These are phyloP conservation scores for Phlegmacium glaucopus DNA, from an alignment of 768 basidiomycete genomes.

Conservation along the genomic window DNA sequence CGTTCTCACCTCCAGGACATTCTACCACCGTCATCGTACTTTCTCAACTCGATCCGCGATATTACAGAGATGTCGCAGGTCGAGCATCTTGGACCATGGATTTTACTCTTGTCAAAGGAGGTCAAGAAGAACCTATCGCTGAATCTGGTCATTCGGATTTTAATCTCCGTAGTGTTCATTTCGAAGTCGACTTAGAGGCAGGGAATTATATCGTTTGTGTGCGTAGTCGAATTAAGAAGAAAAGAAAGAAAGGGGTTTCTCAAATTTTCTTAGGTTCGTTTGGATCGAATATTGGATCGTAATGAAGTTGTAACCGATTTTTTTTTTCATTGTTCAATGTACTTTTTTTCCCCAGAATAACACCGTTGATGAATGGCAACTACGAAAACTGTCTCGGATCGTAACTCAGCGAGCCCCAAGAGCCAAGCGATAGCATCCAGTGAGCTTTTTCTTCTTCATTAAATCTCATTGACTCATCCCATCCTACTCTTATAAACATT, in stretches of 20 bases:
- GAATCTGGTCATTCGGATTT: slow-evolving; percentile 34
- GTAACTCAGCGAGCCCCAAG: slow-evolving; percentile 42
- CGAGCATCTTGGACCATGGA: slow-evolving; percentile 45
- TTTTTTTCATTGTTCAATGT: no score
- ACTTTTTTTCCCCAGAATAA: slow-evolving; percentile 11
- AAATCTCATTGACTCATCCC: background rate
- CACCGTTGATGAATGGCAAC: slow-evolving; percentile 29
- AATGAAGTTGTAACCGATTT: slow-evolving; percentile 14
- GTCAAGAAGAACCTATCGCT: slow-evolving; percentile 34
- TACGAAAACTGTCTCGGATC: slow-evolving; percentile 37
- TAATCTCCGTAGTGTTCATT: slow-evolving; percentile 37
- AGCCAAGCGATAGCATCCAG: slow-evolving; percentile 45
- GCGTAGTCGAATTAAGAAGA: no score
- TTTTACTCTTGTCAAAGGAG: slow-evolving; percentile 47
- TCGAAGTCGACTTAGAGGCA: slow-evolving; percentile 39
- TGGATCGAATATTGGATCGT: slow-evolving; percentile 25
- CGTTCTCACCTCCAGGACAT: slow-evolving; percentile 36
- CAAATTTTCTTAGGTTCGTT: slow-evolving; percentile 28
- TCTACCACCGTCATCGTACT: slow-evolving; percentile 48
- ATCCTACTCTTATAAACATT: slow-evolving; percentile 20
- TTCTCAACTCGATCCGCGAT: slow-evolving; percentile 47
- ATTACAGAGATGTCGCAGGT: slow-evolving; percentile 45
- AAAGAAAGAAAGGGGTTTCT: no score
- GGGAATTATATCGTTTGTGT: slow-evolving; percentile 47
- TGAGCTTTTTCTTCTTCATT: slow-evolving; percentile 26